A percentile compares a stretch with the other conserved stretches of the same genome.
Conservation (phyloP, 1,139 yeast genomes). For the Candida albicans region DNA sequence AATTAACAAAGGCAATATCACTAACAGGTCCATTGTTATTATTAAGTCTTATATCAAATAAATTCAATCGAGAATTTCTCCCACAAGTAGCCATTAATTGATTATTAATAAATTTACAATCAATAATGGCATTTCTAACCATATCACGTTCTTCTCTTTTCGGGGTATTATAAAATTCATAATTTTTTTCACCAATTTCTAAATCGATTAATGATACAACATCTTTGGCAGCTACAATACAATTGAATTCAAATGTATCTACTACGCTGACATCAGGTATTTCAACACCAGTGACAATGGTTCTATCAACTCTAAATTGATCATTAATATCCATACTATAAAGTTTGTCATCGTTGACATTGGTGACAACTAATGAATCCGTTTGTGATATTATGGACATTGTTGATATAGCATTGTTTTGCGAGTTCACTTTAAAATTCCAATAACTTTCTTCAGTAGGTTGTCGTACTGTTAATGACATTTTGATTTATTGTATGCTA, state of each 20-base stretch:
- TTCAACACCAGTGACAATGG: neutral
- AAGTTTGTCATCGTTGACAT: neutral
- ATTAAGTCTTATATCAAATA: slow-evolving; percentile 14
- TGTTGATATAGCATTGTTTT: slow-evolving; percentile 21
- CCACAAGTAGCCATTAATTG: slow-evolving; percentile 27
- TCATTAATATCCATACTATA: no score
- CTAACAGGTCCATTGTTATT: neutral
- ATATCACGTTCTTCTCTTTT: slow-evolving; percentile 1
- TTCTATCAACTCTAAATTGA: no score
- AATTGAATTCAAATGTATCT: neutral
- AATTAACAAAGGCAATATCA: neutral
- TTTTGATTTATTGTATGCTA: no score
- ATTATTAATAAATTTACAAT: slow-evolving; percentile 15
- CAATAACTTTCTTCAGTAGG: neutral
- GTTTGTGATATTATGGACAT: slow-evolving; percentile 15
- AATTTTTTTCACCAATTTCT: neutral
- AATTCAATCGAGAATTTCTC: slow-evolving; percentile 9
- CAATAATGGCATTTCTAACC: slow-evolving; percentile 11
- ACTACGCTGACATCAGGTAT: neutral
- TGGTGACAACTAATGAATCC: neutral
- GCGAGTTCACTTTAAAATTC: neutral
- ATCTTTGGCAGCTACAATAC: neutral
- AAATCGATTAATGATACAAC: neutral
- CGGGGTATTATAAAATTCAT: neutral
- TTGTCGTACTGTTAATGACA: no score